Evolutionary conservation across 2,329 filamentous ascomycete species (phyloP), one percentile per base, ranked within the genome.

Genomic region (Zasmidium citrigriseum): DNA sequence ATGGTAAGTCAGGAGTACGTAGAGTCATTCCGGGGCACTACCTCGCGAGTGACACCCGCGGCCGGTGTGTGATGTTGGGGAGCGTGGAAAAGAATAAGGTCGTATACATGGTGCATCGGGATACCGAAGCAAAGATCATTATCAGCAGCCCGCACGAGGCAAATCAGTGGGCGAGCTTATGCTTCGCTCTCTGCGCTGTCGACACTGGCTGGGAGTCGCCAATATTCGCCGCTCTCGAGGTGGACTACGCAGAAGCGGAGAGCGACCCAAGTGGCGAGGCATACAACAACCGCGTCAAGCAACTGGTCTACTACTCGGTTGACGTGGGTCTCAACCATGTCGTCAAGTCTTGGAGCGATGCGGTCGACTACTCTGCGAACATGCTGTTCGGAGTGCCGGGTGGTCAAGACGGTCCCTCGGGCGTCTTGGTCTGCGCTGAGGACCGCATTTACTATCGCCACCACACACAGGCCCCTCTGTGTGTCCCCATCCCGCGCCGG

Each of bases 41-140:
- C 71, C 84, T 99, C 24, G 95, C 93, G 5, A 91, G 91, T 53
- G 95, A 99, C 71, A 95, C 95, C 24, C 96, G 96, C 76, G 95
- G 95, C 56, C 87, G 95, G 78, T 96, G 96, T 55, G 96, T 93
- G 72, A 83, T 99, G 72, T 90, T 98, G 61, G 92, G 95, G 10
- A 93, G 93, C 4, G 84, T 93, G 55, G 96, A 99, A 79, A 99
- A 99, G 84, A 99, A 98, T 80, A 99, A 99, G 80, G 89, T 99
- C 57, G 95, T 99, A 67, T 99, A 99, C 77, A 93, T 99, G 70
- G 83, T 99, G 67, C 98, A 98, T 76, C 89, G 96, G 65, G 96
- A 96, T 77, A 86, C 92, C 2, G 91, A 98, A 76, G 93, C 93
- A 18, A 91, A 96, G 75, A 86, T 99, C 68, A 96, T 93, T 44